Evolutionary conservation across 371 early-diverging fungal species (phyloP).

Genomic region (Mortierella sp.): DNA sequence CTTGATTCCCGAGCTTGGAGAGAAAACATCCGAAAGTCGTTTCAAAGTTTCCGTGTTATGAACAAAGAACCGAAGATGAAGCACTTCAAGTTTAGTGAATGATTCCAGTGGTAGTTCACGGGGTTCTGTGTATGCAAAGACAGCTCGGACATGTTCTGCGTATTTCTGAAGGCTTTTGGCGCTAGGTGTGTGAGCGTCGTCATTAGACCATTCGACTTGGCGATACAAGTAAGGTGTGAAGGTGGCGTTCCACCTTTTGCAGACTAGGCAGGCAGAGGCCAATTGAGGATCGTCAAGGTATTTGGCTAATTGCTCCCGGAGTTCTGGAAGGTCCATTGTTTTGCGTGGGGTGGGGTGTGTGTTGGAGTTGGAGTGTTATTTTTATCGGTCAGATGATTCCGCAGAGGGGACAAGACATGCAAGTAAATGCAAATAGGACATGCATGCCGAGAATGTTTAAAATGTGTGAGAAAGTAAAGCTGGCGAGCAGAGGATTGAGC

Average conservation of each 20-base stretch:
- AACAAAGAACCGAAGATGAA: background rate
- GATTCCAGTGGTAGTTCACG: background rate
- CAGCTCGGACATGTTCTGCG: background rate
- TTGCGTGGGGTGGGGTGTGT: no score
- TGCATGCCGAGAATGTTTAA: no score
- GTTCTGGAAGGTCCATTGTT: slow-evolving; percentile 20
- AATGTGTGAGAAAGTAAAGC: no score
- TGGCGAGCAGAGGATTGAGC: background rate
- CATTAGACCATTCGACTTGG: background rate
- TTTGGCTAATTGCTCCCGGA: slow-evolving; percentile 9
- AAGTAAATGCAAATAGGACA: no score
- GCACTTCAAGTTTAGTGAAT: background rate
- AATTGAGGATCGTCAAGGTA: slow-evolving; percentile 3
- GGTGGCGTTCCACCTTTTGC: slow-evolving; percentile 11
- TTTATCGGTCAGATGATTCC: no score
- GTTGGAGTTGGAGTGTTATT: no score
- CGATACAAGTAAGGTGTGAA: slow-evolving; percentile 12
- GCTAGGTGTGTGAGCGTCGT: background rate
- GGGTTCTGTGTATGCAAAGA: background rate
- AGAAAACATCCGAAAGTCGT: background rate
- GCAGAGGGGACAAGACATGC: no score
- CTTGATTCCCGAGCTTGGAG: background rate
- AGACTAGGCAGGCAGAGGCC: background rate
- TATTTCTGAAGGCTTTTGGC: background rate
- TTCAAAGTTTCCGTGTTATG: background rate